Evolutionary conservation across 306 rosid genomes (phyloP).

Genomic region (Cucurbita moschata): DNA sequence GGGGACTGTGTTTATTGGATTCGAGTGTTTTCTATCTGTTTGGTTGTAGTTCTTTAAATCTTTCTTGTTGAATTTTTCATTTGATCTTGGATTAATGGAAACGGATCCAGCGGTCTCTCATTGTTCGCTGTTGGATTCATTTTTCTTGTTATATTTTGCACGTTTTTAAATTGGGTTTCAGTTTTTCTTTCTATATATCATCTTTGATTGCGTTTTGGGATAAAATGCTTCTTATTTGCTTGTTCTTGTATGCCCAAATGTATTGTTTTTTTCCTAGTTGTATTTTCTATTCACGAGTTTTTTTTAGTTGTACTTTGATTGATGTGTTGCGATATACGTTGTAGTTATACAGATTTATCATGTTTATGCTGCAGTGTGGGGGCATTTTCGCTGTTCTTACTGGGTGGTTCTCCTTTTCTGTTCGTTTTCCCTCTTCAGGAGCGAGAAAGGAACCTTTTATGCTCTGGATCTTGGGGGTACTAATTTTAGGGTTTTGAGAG

Average conservation of each 20-base stretch:
- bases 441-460: conserved; percentile 68
- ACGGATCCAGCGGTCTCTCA: too few species aligned
- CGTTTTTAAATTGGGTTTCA: not conserved
- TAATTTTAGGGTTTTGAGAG: conserved; percentile 75
- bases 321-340: not conserved
- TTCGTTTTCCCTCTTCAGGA: conserved; percentile 27
- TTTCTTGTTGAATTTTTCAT: not conserved
- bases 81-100: not conserved
- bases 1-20: not conserved
- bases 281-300: not conserved
- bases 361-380: conserved; percentile 3
- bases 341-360: not conserved
- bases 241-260: not conserved
- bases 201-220: not conserved
- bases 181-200: not conserved
- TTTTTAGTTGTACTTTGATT: not conserved
- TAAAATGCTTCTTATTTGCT: not conserved
- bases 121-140: too few species aligned
- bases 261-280: not conserved
- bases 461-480: conserved; percentile 90
- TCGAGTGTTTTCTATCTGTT: not conserved
- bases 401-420: conserved; percentile 5
- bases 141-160: not conserved
- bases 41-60: not conserved
- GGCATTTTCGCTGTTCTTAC: not conserved